Evolutionary conservation across 1,284 basidiomycete genomes (phyloP).

Genomic region (Taiwanofungus camphoratus): DNA sequence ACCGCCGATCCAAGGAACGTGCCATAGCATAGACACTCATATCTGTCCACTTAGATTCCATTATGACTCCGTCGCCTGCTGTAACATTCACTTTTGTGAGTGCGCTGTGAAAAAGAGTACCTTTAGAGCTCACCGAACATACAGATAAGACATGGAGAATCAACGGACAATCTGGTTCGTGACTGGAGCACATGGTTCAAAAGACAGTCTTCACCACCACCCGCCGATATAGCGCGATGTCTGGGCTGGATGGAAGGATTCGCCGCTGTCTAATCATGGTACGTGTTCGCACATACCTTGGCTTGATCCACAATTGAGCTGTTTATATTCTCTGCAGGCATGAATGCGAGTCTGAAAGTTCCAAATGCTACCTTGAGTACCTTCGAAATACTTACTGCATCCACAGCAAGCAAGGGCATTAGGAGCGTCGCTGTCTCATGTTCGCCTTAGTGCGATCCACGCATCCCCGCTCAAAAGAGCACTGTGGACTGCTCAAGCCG

Average conservation of each 20-base stretch:
- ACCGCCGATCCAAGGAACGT: not conserved
- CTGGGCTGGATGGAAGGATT: constrained; percentile 86
- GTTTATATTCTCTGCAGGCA: constrained; percentile 41
- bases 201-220: not conserved
- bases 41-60: no score
- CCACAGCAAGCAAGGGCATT: constrained; percentile 79
- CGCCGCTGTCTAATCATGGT: constrained; percentile 82
- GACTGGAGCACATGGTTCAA: not conserved
- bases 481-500: constrained; percentile 58
- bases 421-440: constrained; percentile 55
- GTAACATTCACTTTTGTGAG: constrained; percentile 26
- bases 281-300: constrained; percentile 15
- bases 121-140: constrained; percentile 5
- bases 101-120: not conserved
- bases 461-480: constrained; percentile 81
- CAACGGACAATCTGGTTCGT: constrained; percentile 60
- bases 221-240: constrained; percentile 35
- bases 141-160: constrained; percentile 72
- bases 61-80: constrained; percentile 16
- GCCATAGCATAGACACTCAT: no score
- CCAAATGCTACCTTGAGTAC: not conserved
- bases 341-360: constrained; percentile 44
- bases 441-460: constrained; percentile 63
- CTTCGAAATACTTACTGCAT: constrained; percentile 2
- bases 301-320: not conserved